Evolutionary conservation across 2,329 filamentous ascomycete species (phyloP).

Genomic region (Sporothrix phasma): DNA sequence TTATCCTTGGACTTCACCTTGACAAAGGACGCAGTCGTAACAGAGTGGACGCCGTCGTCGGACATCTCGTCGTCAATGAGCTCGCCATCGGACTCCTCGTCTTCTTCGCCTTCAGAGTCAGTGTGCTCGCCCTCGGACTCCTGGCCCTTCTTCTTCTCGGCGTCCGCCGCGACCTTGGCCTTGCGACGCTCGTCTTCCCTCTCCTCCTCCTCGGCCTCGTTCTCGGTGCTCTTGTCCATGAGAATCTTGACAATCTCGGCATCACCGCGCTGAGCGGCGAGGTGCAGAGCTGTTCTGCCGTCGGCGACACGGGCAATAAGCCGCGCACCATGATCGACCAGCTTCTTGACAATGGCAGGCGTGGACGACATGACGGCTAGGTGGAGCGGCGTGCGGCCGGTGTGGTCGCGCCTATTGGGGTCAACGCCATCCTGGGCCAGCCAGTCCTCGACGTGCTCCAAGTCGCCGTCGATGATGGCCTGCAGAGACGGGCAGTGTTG

Average conservation of each 20-base stretch:
- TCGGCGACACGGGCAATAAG: constrained; percentile 67
- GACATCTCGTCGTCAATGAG: constrained; percentile 38
- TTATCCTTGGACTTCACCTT: constrained; percentile 45
- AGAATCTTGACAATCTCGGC: constrained; percentile 60
- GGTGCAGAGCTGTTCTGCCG: constrained; percentile 71
- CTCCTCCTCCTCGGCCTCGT: constrained; percentile 58
- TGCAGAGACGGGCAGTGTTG: constrained; percentile 69
- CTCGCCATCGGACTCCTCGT: constrained; percentile 29
- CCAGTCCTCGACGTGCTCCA: constrained; percentile 63
- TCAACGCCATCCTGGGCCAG: constrained; percentile 56
- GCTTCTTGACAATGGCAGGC: constrained; percentile 56
- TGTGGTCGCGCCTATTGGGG: constrained; percentile 65
- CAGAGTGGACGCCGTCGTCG: constrained; percentile 41
- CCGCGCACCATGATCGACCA: constrained; percentile 64
- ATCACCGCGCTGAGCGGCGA: constrained; percentile 63
- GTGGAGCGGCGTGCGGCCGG: constrained; percentile 68
- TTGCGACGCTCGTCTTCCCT: constrained; percentile 42
- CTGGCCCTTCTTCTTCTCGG: constrained; percentile 7
- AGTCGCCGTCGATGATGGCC: constrained; percentile 66
- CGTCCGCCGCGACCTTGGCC: constrained; percentile 17
- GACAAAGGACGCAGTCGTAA: constrained; percentile 64
- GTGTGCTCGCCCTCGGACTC: background rate
- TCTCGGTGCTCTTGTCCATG: constrained; percentile 62
- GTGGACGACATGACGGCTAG: constrained; percentile 61
- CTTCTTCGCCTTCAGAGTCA: background rate